Conservation (phyloP, 805 yeast species). For the Candida nemodendra region DNA sequence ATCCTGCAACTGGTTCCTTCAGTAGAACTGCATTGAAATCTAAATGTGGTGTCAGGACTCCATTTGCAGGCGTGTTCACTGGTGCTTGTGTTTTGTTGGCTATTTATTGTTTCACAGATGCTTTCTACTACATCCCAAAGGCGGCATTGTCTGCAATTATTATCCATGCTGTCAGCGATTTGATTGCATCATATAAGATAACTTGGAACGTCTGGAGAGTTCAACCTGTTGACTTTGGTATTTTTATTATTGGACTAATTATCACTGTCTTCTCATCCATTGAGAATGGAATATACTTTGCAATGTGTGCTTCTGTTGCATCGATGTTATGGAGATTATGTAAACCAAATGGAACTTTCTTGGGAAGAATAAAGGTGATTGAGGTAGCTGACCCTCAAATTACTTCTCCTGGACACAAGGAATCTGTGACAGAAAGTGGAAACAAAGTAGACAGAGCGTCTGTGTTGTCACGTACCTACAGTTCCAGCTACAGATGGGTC, state of each 20-base stretch:
- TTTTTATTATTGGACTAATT: constrained; percentile 70
- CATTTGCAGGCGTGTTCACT: constrained; percentile 86
- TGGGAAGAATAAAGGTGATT: constrained; percentile 73
- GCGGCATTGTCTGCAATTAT: constrained; percentile 86
- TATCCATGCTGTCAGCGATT: constrained; percentile 89
- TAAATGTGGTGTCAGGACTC: constrained; percentile 94
- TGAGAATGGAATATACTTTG: constrained; percentile 89
- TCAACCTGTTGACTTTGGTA: constrained; percentile 70
- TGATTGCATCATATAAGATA: constrained; percentile 66
- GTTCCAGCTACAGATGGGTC: constrained; percentile 53
- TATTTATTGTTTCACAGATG: constrained; percentile 74
- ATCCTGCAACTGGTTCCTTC: constrained; percentile 95
- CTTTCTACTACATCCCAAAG: constrained; percentile 87
- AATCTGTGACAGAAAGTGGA: constrained; percentile 8
- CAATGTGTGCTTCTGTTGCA: constrained; percentile 80
- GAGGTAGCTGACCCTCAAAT: constrained; percentile 67
- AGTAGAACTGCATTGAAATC: constrained; percentile 92
- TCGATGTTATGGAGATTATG: constrained; percentile 70
- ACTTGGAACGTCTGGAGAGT: constrained; percentile 70
- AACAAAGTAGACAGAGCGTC: background rate
- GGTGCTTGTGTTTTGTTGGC: constrained; percentile 89
- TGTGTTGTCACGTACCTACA: too few relatives aligned
- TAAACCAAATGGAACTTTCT: constrained; percentile 76
- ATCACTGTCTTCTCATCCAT: constrained; percentile 76
- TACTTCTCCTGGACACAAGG: constrained; percentile 16